Percentiles rank a stretch among this genome's conserved stretches.
Conservation (phyloP, 441 rosid species). For the Erodium trifolium region DNA sequence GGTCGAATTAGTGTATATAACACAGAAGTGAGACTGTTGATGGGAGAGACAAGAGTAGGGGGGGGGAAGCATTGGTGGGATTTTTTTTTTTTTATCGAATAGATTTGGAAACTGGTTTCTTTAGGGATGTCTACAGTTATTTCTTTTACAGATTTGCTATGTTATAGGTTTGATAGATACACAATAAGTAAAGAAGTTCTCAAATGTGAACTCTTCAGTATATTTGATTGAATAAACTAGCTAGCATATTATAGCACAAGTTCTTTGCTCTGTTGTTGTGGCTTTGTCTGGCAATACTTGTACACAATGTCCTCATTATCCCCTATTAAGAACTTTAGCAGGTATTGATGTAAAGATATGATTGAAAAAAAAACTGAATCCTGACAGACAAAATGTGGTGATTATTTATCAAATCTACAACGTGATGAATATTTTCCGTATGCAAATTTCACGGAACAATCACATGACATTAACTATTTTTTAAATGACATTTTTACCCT, state of each 20-base stretch:
- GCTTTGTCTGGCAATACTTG: too few relatives aligned
- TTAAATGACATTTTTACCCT: too few relatives aligned
- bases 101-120: conserved; percentile 8
- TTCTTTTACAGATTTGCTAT: too few relatives aligned
- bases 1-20: conserved; percentile 26
- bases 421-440: too few relatives aligned
- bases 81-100: conserved; percentile 14
- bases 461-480: too few relatives aligned
- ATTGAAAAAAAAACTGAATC: too few relatives aligned
- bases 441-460: too few relatives aligned
- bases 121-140: too few relatives aligned
- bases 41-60: conserved; percentile 7
- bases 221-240: not conserved
- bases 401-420: too few relatives aligned
- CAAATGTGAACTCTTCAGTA: not conserved
- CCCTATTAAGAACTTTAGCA: not conserved
- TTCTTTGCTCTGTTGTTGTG: not conserved
- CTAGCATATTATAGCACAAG: not conserved
- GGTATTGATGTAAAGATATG: not conserved
- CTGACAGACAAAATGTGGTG: too few relatives aligned
- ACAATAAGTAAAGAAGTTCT: not conserved
- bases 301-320: too few relatives aligned
- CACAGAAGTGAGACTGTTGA: not conserved
- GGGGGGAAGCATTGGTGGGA: conserved; percentile 23
- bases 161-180: not conserved